Evolutionary conservation across 108 stramenopile genomes (phyloP).

Genomic region (Cyclotella baltica): DNA sequence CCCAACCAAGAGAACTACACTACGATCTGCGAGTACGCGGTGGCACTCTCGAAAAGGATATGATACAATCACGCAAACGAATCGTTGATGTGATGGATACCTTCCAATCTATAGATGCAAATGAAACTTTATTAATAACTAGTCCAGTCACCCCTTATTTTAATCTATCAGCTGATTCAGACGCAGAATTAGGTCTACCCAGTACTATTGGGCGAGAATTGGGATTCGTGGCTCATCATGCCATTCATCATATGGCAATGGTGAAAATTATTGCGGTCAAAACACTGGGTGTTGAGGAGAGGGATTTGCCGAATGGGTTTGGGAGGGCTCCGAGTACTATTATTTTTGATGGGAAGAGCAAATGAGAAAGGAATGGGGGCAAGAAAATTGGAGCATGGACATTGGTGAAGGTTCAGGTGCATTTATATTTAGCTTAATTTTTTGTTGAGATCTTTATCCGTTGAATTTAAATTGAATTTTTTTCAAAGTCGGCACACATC

Average conservation of each 20-base stretch:
- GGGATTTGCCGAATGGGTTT: slow-evolving; percentile 72
- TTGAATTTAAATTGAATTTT: too few species aligned
- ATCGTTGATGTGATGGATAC: slow-evolving; percentile 54
- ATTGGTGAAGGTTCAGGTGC: background rate
- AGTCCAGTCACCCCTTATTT: slow-evolving; percentile 69
- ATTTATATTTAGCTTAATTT: too few species aligned
- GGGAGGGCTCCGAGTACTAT: slow-evolving; percentile 88
- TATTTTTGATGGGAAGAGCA: slow-evolving; percentile 49
- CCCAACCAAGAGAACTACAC: slow-evolving; percentile 52
- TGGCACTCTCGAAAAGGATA: slow-evolving; percentile 71
- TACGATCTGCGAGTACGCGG: slow-evolving; percentile 83
- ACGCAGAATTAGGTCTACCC: slow-evolving; percentile 59
- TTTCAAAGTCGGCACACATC: too few species aligned
- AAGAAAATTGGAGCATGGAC: background rate
- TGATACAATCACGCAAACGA: slow-evolving; percentile 67
- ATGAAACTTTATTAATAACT: background rate
- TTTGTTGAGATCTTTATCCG: too few species aligned
- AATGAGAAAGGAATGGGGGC: background rate
- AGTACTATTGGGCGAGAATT: slow-evolving; percentile 85
- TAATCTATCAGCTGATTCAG: slow-evolving; percentile 71
- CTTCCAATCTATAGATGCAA: slow-evolving; percentile 34
- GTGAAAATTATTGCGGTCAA: slow-evolving; percentile 80
- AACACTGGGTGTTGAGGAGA: slow-evolving; percentile 49
- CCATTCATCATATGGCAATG: slow-evolving; percentile 94
- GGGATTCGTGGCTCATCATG: slow-evolving; percentile 92